Percentiles rank a stretch among this genome's conserved stretches.
Evolutionary conservation across 768 basidiomycete species (phyloP).

Genomic region (Amanita inopinata): DNA sequence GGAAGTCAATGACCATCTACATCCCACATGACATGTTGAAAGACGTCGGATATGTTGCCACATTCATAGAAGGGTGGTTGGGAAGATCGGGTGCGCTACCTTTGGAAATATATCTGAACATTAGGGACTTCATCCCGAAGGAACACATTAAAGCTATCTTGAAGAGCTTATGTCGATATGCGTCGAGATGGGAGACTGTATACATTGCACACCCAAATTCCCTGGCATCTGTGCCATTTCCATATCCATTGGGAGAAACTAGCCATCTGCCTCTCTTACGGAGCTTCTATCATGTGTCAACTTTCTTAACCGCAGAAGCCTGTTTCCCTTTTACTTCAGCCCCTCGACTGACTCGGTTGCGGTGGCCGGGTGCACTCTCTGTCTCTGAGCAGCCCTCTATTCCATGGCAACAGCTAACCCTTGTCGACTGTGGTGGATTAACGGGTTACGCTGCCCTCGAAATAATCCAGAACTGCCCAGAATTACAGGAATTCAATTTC

Average conservation of each 20-base stretch:
- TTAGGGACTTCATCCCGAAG: too few species aligned
- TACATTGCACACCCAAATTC: not conserved
- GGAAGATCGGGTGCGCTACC: not conserved
- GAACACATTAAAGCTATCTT: not conserved
- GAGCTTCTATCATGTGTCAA: not conserved
- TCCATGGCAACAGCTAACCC: not conserved
- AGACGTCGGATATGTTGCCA: too few species aligned
- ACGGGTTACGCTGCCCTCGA: not conserved
- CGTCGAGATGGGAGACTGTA: constrained; percentile 3
- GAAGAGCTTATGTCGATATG: not conserved
- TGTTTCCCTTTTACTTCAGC: not conserved
- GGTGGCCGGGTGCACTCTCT: not conserved
- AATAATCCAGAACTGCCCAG: not conserved
- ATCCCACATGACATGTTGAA: too few species aligned
- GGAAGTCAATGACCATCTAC: too few species aligned
- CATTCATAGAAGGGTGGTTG: too few species aligned
- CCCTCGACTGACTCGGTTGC: not conserved
- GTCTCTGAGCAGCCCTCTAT: not conserved
- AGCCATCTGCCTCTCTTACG: not conserved
- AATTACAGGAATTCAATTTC: not conserved
- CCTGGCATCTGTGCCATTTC: too few species aligned
- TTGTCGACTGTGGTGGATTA: not conserved
- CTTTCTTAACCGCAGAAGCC: too few species aligned
- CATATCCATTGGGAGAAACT: not conserved
- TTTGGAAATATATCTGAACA: not conserved